These are phyloP conservation scores for Fragilariopsis cylindrus DNA, from an alignment of 108 stramenopile genomes.

Conservation along the genomic window DNA sequence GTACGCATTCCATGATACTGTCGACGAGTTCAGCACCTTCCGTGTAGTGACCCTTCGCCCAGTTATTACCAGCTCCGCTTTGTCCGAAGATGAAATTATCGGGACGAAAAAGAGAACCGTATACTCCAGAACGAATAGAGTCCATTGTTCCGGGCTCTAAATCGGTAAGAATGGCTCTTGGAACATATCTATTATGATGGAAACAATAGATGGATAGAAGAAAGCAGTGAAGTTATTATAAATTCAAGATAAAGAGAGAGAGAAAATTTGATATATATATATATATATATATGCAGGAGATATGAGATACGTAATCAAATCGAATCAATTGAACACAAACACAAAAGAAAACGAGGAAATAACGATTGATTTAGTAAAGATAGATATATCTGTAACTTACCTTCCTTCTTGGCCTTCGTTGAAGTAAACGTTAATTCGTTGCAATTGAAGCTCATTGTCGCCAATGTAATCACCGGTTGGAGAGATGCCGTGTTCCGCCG, in stretches of 20 bases:
- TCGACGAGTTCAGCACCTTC: constrained; percentile 96
- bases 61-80: constrained; percentile 88
- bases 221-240: too few relatives aligned
- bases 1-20: constrained; percentile 91
- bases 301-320: too few relatives aligned
- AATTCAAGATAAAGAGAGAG: not conserved
- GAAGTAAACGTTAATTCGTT: constrained; percentile 87
- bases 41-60: constrained; percentile 98
- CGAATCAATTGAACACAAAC: too few relatives aligned
- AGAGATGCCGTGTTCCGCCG: constrained; percentile 84
- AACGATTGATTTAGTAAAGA: too few relatives aligned
- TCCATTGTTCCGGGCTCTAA: constrained; percentile 94
- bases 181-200: constrained; percentile 65
- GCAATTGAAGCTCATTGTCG: constrained; percentile 72
- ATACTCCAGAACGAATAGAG: constrained; percentile 77
- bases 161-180: constrained; percentile 90
- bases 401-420: constrained; percentile 86
- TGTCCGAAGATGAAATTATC: constrained; percentile 98
- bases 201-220: too few relatives aligned
- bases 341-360: too few relatives aligned
- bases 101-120: constrained; percentile 88
- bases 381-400: not conserved
- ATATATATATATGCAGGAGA: too few relatives aligned
- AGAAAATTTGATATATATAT: not conserved
- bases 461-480: constrained; percentile 66